Evolutionary conservation across 2,329 filamentous ascomycete genomes (phyloP).

Genomic region (Neofusicoccum umdonicola): DNA sequence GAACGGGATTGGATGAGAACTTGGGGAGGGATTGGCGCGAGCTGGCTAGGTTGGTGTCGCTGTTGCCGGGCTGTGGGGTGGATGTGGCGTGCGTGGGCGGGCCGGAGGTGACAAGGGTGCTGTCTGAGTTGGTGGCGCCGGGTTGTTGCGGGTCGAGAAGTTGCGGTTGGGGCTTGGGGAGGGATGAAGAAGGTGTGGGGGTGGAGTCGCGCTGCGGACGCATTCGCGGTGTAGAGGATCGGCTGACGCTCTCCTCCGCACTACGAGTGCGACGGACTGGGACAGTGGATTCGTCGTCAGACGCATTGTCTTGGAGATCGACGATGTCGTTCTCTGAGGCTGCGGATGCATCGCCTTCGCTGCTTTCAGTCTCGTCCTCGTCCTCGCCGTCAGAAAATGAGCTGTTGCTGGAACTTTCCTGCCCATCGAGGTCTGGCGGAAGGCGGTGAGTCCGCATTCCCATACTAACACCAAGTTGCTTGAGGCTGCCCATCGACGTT

Average conservation of each 20-base stretch:
- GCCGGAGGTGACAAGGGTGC: background rate
- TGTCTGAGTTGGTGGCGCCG: background rate
- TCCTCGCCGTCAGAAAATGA: constrained; percentile 29
- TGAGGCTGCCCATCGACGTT: constrained; percentile 47
- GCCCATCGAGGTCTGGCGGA: constrained; percentile 56
- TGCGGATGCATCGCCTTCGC: constrained; percentile 25
- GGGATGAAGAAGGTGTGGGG: background rate
- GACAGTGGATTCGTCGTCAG: background rate
- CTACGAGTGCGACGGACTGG: constrained; percentile 2
- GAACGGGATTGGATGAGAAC: constrained; percentile 72
- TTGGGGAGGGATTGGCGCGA: constrained; percentile 58
- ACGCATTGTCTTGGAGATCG: background rate
- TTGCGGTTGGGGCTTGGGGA: background rate
- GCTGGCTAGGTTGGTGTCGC: constrained; percentile 47
- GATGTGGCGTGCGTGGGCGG: background rate
- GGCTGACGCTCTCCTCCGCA: background rate
- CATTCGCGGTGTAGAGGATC: background rate
- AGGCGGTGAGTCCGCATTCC: constrained; percentile 76
- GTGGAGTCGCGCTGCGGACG: background rate
- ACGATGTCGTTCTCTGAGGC: constrained; percentile 27
- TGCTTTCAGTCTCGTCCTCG: constrained; percentile 30
- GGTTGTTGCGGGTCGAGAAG: background rate
- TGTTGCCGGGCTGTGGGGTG: background rate
- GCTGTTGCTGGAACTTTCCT: constrained; percentile 43
- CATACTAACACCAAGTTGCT: constrained; percentile 61